Conservation (phyloP, 2,329 filamentous ascomycete genomes). For the Botrytis tulipae region DNA sequence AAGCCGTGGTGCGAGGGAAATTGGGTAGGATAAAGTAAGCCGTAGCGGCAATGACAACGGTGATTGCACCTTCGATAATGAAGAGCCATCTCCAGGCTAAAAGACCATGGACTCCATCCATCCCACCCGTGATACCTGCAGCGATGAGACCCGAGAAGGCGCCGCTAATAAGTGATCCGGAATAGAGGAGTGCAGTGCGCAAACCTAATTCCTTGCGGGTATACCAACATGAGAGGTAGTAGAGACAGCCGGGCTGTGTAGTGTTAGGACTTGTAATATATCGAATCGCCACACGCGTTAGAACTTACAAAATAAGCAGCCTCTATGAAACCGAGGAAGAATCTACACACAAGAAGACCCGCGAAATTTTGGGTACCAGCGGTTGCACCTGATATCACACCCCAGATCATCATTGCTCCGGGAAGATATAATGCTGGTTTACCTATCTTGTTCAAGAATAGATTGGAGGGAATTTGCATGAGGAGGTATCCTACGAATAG, state of each 20-base stretch:
- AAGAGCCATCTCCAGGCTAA: conserved; percentile 66
- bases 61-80: conserved; percentile 68
- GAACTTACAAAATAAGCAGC: conserved; percentile 52
- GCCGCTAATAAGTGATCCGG: conserved; percentile 66
- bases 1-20: conserved; percentile 59
- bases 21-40: conserved; percentile 62
- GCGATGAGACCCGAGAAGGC: conserved; percentile 68
- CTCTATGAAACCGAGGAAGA: conserved; percentile 54
- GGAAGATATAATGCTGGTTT: conserved; percentile 52
- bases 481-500: conserved; percentile 43
- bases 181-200: conserved; percentile 65
- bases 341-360: conserved; percentile 47
- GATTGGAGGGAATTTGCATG: conserved; percentile 49
- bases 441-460: conserved; percentile 49
- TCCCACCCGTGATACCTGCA: conserved; percentile 63
- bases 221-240: conserved; percentile 66
- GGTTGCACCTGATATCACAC: conserved; percentile 48
- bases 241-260: conserved; percentile 55
- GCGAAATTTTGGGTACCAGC: conserved; percentile 48
- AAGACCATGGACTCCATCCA: conserved; percentile 57
- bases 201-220: conserved; percentile 65
- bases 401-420: conserved; percentile 49
- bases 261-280: conserved; percentile 13
- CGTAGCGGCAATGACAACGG: conserved; percentile 56
- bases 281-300: no score